A percentile compares a stretch with the other conserved stretches of the same genome.
Evolutionary conservation across 2,329 filamentous ascomycete species (phyloP).

Genomic region (Monilinia laxa): DNA sequence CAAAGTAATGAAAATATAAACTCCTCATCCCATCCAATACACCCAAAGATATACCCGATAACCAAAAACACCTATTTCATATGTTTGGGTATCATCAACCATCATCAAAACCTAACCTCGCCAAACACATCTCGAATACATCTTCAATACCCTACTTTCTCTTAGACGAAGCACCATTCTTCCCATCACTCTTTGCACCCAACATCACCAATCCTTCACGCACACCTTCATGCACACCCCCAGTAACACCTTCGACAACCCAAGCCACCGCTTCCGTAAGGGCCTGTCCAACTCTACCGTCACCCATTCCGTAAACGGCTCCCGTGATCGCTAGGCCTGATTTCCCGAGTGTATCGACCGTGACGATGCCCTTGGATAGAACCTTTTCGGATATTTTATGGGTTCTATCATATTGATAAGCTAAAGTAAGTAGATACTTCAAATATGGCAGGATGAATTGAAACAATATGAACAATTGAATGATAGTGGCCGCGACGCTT

Average conservation of each 20-base stretch:
- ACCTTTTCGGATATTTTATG: constrained; percentile 63
- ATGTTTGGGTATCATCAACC: constrained; percentile 23
- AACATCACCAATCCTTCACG: constrained; percentile 53
- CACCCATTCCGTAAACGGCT: constrained; percentile 58
- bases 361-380: constrained; percentile 51
- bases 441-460: constrained; percentile 63
- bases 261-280: constrained; percentile 58
- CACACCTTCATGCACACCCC: constrained; percentile 65
- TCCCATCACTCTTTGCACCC: constrained; percentile 35
- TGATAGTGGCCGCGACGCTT: constrained; percentile 54
- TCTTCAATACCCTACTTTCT: constrained; percentile 20
- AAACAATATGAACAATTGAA: constrained; percentile 58
- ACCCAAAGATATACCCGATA: background rate
- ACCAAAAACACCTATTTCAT: constrained; percentile 5
- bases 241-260: constrained; percentile 62
- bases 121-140: constrained; percentile 15
- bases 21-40: background rate
- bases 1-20: background rate
- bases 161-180: constrained; percentile 10
- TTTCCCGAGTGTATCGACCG: constrained; percentile 54
- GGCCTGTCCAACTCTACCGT: constrained; percentile 61
- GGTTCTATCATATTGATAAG: constrained; percentile 63
- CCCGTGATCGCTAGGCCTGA: constrained; percentile 52
- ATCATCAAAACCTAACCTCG: background rate
- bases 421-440: constrained; percentile 51